Base-by-base conservation (phyloP, 228 moss, liverwort and hornwort species). In the Sphagnum magellanicum region DNA sequence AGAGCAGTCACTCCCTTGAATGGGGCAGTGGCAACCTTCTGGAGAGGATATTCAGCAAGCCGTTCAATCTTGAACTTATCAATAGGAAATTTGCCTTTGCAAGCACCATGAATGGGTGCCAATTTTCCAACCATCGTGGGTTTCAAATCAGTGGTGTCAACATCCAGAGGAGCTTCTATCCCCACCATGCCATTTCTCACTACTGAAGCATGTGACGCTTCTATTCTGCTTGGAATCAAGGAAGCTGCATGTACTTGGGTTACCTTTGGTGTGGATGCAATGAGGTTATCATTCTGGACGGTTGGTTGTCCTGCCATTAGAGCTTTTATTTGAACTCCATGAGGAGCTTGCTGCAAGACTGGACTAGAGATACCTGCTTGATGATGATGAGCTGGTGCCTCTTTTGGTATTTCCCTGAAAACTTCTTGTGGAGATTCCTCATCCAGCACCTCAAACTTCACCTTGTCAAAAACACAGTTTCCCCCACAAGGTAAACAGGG, bases 1-100 rank as follows among this genome's bases (percentile, higher is more conserved):
- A 10, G 1, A 66, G 50, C 13, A 66, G 50, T n/a, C 4, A 15
- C 10, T 50, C 15, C 16, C 6, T 9, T 13, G 10, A 16, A n/a
- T n/a, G 66, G 11, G 52, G 65, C 4, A 6, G 77, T 72, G 12
- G 72, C 77, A 63, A 80, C 9, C 16, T 65, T 32, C 61, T 73
- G 80, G 51, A 84, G 66, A 50, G 84, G 84, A 52, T 63, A 58
- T 64, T 80, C 78, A 65, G 78, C 81, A 12, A 84, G 75, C 63
- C 71, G 78, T 15, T 57, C 50, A 5, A 71, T n/a, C 2, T 63
- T 8, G 9, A 57, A 16, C 14, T n/a, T 53, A 9, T 17, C 55
- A 5, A 46, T 11, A 13, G 55, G 68, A 10, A 8, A 47, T 5
- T 32, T 32, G 2, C 32, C 32, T 32, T 32, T 32, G 11, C 13